phyloP scores from a whole-genome alignment of 306 rosid genomes.

The Macrotyloma uniflorum region DNA sequence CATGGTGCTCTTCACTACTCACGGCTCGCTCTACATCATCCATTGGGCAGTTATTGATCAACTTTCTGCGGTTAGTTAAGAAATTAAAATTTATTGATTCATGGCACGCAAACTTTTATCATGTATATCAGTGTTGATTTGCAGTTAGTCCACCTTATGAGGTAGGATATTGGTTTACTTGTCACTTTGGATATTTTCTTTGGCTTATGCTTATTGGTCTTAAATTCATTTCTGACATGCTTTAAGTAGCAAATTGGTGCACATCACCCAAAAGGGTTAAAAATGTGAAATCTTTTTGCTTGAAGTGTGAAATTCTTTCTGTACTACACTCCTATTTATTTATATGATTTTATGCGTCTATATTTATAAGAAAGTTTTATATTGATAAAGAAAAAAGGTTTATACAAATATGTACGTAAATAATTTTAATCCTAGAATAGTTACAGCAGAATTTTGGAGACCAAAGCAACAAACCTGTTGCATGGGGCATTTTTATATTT shows the following conservation, averaged over 20 bases:
- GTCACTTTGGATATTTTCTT: neutral
- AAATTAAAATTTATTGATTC: neutral
- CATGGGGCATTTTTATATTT: no score
- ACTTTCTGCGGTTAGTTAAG: constrained; percentile 46
- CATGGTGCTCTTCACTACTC: constrained; percentile 71
- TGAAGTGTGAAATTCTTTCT: neutral
- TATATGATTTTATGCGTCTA: neutral
- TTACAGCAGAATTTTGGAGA: no score
- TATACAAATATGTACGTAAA: no score
- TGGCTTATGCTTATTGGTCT: neutral
- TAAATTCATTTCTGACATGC: neutral
- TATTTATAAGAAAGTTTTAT: no score
- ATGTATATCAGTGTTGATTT: neutral
- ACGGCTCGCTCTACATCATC: constrained; percentile 55
- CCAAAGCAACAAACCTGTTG: no score
- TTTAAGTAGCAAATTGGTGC: neutral
- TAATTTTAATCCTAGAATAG: no score
- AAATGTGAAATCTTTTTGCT: neutral
- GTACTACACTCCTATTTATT: neutral
- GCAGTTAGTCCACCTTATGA: neutral
- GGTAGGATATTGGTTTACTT: no score
- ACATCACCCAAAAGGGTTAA: neutral
- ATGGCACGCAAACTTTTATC: no score
- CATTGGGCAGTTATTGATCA: constrained; percentile 51
- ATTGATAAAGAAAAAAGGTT: no score